phyloP scores from a whole-genome alignment of 352 stramenopile species.

The Pilasporangium apinafurcum region DNA sequence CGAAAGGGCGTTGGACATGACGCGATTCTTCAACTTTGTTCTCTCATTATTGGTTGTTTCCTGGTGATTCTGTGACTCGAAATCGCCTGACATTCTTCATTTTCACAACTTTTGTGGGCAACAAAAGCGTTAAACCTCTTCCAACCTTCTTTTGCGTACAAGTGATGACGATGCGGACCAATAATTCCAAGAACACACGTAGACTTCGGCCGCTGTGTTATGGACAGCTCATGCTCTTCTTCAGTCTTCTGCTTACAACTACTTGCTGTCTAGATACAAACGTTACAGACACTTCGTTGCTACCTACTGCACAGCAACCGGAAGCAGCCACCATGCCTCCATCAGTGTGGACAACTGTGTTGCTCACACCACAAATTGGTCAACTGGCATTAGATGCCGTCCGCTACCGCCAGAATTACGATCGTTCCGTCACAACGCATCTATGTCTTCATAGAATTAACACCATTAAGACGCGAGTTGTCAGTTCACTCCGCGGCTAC shows the following conservation, averaged over 20 bases:
- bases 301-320: not conserved
- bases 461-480: conserved; percentile 12
- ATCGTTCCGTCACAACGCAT: conserved; percentile 14
- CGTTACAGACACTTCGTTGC: not conserved
- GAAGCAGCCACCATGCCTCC: too few relatives aligned
- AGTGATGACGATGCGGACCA: too few relatives aligned
- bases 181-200: too few relatives aligned
- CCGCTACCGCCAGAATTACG: conserved; percentile 34
- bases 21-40: too few relatives aligned
- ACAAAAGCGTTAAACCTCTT: too few relatives aligned
- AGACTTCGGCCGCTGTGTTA: too few relatives aligned
- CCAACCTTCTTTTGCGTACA: too few relatives aligned
- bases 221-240: not conserved
- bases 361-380: conserved; percentile 9
- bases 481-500: conserved; percentile 14
- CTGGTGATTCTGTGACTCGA: too few relatives aligned
- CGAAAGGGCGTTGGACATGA: too few relatives aligned
- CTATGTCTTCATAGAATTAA: conserved; percentile 39
- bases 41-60: too few relatives aligned
- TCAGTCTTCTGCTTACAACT: not conserved
- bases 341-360: conserved; percentile 11
- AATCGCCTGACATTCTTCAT: too few relatives aligned
- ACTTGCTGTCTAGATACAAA: not conserved
- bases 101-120: too few relatives aligned
- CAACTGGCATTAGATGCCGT: conserved; percentile 29